phyloP scores from a whole-genome alignment of 23 red algal species.

The Gracilaria domingensis region DNA sequence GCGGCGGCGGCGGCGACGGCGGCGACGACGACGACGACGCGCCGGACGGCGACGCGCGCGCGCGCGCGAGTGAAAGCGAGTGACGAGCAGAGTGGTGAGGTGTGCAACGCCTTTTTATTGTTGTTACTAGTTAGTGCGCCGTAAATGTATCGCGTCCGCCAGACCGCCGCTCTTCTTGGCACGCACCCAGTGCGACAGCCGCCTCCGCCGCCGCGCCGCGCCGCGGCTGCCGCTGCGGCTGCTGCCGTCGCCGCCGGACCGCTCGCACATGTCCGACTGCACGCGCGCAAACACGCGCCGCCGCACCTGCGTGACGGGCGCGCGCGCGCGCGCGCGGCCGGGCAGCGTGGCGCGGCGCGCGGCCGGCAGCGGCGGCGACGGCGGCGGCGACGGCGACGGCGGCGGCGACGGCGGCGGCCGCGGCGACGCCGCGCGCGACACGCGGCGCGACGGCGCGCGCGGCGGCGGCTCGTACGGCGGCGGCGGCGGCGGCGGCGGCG shows the following conservation, averaged over 20 bases:
- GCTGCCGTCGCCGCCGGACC: not conserved
- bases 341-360: not conserved
- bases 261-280: not conserved
- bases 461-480: not conserved
- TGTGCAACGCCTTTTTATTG: not conserved
- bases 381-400: not conserved
- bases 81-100: not conserved
- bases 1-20: too few species aligned
- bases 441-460: not conserved
- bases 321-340: not conserved
- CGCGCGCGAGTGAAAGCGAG: too few species aligned
- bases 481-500: not conserved
- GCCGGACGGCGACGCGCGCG: too few species aligned
- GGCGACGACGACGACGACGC: too few species aligned
- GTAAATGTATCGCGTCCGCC: not conserved
- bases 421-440: not conserved
- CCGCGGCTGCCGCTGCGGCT: not conserved
- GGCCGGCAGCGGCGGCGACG: not conserved
- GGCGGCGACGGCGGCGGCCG: not conserved
- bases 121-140: not conserved
- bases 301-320: not conserved
- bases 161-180: not conserved
- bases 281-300: conserved; percentile 15
- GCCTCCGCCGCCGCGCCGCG: not conserved
- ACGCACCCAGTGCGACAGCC: not conserved